Evolutionary conservation across 495 filamentous ascomycete genomes (phyloP).

Genomic region (Talaromyces adpressus): DNA sequence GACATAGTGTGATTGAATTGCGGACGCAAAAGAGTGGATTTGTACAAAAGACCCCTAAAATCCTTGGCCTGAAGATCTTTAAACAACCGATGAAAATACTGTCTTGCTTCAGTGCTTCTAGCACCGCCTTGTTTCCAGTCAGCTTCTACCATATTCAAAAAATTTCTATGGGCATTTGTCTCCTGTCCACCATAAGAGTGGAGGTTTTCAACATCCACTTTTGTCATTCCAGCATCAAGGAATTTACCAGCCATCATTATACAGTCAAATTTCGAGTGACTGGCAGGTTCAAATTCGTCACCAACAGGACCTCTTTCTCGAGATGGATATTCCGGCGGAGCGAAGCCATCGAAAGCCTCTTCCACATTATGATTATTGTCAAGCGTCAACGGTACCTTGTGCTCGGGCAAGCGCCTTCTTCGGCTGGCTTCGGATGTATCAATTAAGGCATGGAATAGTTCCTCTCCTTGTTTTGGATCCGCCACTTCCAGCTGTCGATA

Average conservation of each 20-base stretch:
- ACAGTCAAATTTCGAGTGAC: slow-evolving; percentile 20
- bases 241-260: slow-evolving; percentile 28
- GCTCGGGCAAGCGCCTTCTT: background rate
- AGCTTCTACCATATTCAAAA: background rate
- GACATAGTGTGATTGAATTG: background rate
- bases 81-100: background rate
- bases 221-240: slow-evolving; percentile 31
- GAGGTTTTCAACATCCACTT: slow-evolving; percentile 16
- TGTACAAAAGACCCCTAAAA: background rate
- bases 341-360: slow-evolving; percentile 11
- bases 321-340: slow-evolving; percentile 10
- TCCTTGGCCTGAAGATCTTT: background rate
- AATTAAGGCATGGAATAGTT: background rate
- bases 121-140: background rate
- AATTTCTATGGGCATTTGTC: background rate
- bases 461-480: slow-evolving; percentile 10
- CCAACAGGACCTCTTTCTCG: slow-evolving; percentile 19
- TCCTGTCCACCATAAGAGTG: background rate
- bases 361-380: background rate
- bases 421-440: slow-evolving; percentile 2
- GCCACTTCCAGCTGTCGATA: slow-evolving; percentile 26
- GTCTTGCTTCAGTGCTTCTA: background rate
- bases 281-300: slow-evolving; percentile 19
- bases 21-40: background rate
- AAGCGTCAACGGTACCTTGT: slow-evolving; percentile 13